Base-by-base conservation (phyloP, 768 basidiomycete species). In the Hypholoma sublateritium region DNA sequence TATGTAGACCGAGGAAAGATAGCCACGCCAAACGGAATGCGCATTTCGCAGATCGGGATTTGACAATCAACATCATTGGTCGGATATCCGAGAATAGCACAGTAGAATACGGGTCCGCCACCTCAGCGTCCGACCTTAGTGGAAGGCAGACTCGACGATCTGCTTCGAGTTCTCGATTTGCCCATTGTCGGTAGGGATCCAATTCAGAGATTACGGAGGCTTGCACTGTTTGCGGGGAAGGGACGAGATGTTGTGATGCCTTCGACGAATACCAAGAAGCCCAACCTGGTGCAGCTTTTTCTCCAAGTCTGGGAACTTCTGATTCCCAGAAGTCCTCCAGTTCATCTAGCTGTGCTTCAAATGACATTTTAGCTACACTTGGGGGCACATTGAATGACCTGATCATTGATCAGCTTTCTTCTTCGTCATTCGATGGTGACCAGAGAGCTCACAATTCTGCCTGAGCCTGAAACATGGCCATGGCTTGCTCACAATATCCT, bases 241-340 rank as follows among this genome's bases (percentile, higher is more conserved):
- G 19, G n/a, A 17, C 17, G 28, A 16, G 13, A 16, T n/a, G 52
- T 22, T 49, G 5, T 11, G 77, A 74, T 32, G 77, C 70, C 46
- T 74, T 76, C 21, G 76, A 72, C 11, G 73, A 65, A 39, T 80
- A 70, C 89, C 89, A 93, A 34, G 72, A 58, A 13, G 77, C 76
- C 90, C 91, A 93, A 22, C 92, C 91, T 55, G 69, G 74, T 8
- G 91, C 82, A 53, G 75, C 73, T 0, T 70, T 66, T 65, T 94
- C 92, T 25, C 91, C 89, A 8, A 86, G 68, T n/a, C 91, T 85
- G n/a, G 85, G 85, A 9, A 72, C 74, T 69, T 93, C 92, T 4
- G 87, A 83, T 50, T 94, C 92, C 92, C 92, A 94, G 66, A 89
- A 94, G 50, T 85, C 83, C 71, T 92, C 91, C 4, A 94, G 76